Percentiles rank a stretch among this genome's conserved stretches.
phyloP scores from a whole-genome alignment of 768 basidiomycete genomes.

The Amanita muscaria region DNA sequence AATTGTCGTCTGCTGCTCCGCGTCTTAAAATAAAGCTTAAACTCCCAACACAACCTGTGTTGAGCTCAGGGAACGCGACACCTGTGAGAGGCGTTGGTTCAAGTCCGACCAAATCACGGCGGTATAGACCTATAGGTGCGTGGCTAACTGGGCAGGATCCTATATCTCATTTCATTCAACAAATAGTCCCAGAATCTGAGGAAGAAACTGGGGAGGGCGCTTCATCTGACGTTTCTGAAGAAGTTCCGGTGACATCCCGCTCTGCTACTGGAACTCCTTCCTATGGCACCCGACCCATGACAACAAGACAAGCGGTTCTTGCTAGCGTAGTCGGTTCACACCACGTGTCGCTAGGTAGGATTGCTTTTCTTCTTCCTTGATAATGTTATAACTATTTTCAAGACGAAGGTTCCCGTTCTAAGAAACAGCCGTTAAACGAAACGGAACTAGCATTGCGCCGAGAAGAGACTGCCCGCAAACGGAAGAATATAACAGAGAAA shows the following conservation, averaged over 20 bases:
- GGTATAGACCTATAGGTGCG: constrained; percentile 18
- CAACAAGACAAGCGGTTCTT: constrained; percentile 60
- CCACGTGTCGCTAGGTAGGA: constrained; percentile 55
- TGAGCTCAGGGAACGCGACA: constrained; percentile 20
- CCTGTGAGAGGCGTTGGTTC: constrained; percentile 21
- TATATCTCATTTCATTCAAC: constrained; percentile 5
- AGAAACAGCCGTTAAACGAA: constrained; percentile 64
- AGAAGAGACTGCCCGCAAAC: constrained; percentile 77
- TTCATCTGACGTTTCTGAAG: constrained; percentile 16
- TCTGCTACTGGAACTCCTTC: constrained; percentile 19
- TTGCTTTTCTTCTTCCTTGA: neutral
- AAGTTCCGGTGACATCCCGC: constrained; percentile 13
- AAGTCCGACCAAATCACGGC: constrained; percentile 18
- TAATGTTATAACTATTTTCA: neutral
- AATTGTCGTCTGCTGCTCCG: constrained; percentile 14
- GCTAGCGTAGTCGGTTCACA: constrained; percentile 60
- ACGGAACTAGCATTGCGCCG: constrained; percentile 64
- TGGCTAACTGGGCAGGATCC: neutral
- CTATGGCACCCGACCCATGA: constrained; percentile 31
- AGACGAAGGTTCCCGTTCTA: constrained; percentile 25
- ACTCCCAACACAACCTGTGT: constrained; percentile 31
- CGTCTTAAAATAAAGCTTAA: constrained; percentile 58
- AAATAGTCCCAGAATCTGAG: constrained; percentile 27
- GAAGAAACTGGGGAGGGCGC: constrained; percentile 27
- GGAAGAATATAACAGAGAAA: constrained; percentile 74